Percentiles rank a stretch among this genome's conserved stretches.
phyloP scores from a whole-genome alignment of 306 rosid species.

The Aeschynomene evenia region DNA sequence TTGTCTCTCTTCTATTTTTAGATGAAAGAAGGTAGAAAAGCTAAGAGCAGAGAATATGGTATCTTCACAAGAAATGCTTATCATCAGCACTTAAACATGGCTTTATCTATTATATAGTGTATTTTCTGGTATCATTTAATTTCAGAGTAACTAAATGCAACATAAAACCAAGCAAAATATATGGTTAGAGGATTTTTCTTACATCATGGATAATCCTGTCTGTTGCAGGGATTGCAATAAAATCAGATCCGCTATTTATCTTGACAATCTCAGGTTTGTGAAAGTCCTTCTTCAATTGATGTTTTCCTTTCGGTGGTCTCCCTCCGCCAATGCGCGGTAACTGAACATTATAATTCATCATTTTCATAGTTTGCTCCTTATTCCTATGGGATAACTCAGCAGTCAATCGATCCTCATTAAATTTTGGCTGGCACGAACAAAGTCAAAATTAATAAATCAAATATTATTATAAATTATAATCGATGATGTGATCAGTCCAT shows the following conservation, averaged over 20 bases:
- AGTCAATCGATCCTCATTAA: conserved; percentile 20
- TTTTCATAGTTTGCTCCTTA: conserved; percentile 14
- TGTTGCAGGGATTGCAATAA: conserved; percentile 36
- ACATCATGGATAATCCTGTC: conserved; percentile 39
- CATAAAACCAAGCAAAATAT: conserved; percentile 17
- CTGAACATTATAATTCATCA: conserved; percentile 24
- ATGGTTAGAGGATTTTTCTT: conserved; percentile 23
- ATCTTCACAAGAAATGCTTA: not conserved
- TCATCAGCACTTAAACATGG: conserved; percentile 5
- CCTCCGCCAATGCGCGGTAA: conserved; percentile 30
- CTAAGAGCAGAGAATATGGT: too few relatives aligned
- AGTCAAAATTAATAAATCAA: conserved; percentile 13
- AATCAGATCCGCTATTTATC: conserved; percentile 30
- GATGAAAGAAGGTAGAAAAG: too few relatives aligned
- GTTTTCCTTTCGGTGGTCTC: conserved; percentile 23
- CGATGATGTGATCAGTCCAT: conserved; percentile 3
- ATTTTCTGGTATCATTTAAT: conserved; percentile 5
- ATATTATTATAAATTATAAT: conserved; percentile 6
- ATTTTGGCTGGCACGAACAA: conserved; percentile 33
- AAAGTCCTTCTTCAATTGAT: conserved; percentile 27
- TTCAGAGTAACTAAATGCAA: not conserved
- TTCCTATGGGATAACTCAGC: conserved; percentile 18
- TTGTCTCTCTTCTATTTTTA: too few relatives aligned
- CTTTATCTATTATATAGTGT: conserved; percentile 10
- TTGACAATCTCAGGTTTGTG: conserved; percentile 23